Evolutionary conservation across 352 stramenopile genomes (phyloP).

Genomic region (Peronospora belbahrii): DNA sequence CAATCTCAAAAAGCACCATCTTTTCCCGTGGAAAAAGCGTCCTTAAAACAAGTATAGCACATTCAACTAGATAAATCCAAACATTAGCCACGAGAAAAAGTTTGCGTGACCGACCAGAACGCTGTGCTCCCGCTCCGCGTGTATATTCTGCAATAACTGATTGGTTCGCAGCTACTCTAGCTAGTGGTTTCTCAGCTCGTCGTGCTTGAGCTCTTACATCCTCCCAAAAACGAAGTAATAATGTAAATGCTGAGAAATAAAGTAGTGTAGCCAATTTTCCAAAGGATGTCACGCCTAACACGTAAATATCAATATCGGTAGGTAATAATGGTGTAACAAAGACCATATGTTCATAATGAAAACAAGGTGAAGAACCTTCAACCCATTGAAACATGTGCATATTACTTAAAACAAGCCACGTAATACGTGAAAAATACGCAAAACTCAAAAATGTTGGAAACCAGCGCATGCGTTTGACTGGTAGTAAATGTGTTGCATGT

Average conservation of each 20-base stretch:
- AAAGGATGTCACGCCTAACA: slow-evolving; percentile 67
- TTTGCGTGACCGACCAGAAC: slow-evolving; percentile 41
- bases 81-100: slow-evolving; percentile 77
- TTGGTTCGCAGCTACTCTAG: slow-evolving; percentile 54
- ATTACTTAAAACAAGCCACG: slow-evolving; percentile 67
- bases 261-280: slow-evolving; percentile 70
- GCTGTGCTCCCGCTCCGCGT: slow-evolving; percentile 34
- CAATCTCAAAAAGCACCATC: slow-evolving; percentile 57
- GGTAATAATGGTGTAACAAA: slow-evolving; percentile 58
- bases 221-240: slow-evolving; percentile 75
- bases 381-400: slow-evolving; percentile 81
- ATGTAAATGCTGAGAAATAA: slow-evolving; percentile 77
- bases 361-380: slow-evolving; percentile 33
- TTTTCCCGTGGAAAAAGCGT: slow-evolving; percentile 52
- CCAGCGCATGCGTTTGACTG: slow-evolving; percentile 77
- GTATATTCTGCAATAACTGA: slow-evolving; percentile 71
- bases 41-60: slow-evolving; percentile 58
- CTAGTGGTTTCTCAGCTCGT: slow-evolving; percentile 48
- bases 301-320: slow-evolving; percentile 78
- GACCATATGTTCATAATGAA: slow-evolving; percentile 65
- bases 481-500: slow-evolving; percentile 72
- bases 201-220: slow-evolving; percentile 54
- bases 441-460: slow-evolving; percentile 75
- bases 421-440: slow-evolving; percentile 60
- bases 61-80: slow-evolving; percentile 77